Evolutionary conservation across 495 filamentous ascomycete species (phyloP).

Genomic region (Chlorociboria aeruginascens): DNA sequence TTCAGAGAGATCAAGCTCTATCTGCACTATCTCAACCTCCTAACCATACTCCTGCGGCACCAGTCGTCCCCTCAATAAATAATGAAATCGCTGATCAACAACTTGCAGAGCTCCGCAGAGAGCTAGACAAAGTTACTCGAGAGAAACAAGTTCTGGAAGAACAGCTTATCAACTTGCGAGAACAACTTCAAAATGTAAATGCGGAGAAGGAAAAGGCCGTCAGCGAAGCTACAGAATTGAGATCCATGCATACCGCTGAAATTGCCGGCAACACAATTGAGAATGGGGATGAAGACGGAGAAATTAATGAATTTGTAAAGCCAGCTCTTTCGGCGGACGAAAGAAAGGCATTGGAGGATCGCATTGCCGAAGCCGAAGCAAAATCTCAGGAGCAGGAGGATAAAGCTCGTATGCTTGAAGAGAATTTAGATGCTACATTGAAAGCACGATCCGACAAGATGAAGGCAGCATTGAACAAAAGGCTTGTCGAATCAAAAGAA

Average conservation of each 20-base stretch:
- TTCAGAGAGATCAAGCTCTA: conserved; percentile 12
- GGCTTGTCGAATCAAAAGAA: conserved; percentile 48
- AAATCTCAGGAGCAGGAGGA: conserved; percentile 35
- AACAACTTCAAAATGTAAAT: conserved; percentile 34
- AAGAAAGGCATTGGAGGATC: conserved; percentile 38
- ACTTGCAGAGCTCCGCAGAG: conserved; percentile 18
- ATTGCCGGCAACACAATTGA: conserved; percentile 20
- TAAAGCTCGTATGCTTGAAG: conserved; percentile 44
- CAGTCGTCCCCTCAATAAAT: neutral
- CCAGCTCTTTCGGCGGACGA: conserved; percentile 33
- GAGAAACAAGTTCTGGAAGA: conserved; percentile 21
- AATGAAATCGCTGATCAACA: conserved; percentile 12
- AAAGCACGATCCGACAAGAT: conserved; percentile 59
- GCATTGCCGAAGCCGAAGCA: conserved; percentile 26
- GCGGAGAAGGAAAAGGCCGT: conserved; percentile 29
- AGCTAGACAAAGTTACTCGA: conserved; percentile 21
- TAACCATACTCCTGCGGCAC: neutral
- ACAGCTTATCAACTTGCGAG: conserved; percentile 33
- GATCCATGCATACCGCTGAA: conserved; percentile 29
- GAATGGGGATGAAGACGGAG: conserved; percentile 22
- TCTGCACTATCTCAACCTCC: conserved; percentile 3
- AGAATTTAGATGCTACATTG: conserved; percentile 39
- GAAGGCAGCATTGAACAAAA: conserved; percentile 58
- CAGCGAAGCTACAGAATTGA: conserved; percentile 33
- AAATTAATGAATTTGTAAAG: conserved; percentile 17